Percentiles rank a stretch among this genome's conserved stretches.
These are phyloP conservation scores for Erythrophleum ivorense DNA, from an alignment of 331 rosid genomes.

Conservation along the genomic window DNA sequence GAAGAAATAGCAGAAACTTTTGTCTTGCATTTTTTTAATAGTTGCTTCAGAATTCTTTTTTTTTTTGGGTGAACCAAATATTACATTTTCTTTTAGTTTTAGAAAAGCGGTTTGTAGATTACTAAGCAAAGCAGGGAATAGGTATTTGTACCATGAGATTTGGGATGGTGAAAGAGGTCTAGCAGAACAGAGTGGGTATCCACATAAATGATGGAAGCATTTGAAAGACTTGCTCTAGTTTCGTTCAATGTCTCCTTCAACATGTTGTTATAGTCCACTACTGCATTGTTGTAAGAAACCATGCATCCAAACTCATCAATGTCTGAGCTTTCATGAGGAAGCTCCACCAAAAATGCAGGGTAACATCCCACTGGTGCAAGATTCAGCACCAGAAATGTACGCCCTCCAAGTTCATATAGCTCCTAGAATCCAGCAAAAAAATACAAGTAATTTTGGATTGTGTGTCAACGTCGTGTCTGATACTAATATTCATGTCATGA, in stretches of 20 bases:
- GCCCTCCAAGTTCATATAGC: slow-evolving; percentile 50
- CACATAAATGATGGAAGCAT: slow-evolving; percentile 56
- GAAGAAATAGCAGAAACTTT: neutral
- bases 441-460: neutral
- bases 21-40: neutral
- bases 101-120: too few species aligned
- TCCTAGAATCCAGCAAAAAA: slow-evolving; percentile 40
- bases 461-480: neutral
- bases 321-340: slow-evolving; percentile 61
- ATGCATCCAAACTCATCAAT: slow-evolving; percentile 74
- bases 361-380: slow-evolving; percentile 57
- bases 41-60: neutral
- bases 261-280: slow-evolving; percentile 59
- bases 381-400: slow-evolving; percentile 49
- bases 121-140: neutral
- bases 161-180: slow-evolving; percentile 69
- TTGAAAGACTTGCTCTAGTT: slow-evolving; percentile 39
- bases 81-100: neutral
- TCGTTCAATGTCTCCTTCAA: slow-evolving; percentile 48
- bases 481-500: neutral
- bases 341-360: slow-evolving; percentile 55
- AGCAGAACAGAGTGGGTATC: slow-evolving; percentile 60
- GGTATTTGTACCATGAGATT: slow-evolving; percentile 55
- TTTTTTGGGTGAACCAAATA: neutral
- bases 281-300: slow-evolving; percentile 67